phyloP scores from a whole-genome alignment of 805 yeast genomes.

The Saccharomyces mikatae region DNA sequence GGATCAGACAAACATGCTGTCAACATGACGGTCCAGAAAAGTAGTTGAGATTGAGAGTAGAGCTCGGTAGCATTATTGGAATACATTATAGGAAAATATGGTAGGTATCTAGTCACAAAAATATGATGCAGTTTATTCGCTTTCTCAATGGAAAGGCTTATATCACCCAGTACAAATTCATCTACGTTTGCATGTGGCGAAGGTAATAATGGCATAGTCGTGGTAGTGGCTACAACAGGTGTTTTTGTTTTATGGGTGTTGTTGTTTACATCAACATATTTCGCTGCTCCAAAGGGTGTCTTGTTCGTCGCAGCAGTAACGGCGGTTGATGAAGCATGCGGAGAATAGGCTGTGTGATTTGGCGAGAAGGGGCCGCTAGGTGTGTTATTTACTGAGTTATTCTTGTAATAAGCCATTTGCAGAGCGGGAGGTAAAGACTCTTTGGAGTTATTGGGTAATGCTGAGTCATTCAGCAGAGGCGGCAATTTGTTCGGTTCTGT shows the following conservation, averaged over 20 bases:
- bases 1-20: conserved; percentile 84
- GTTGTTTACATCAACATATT: neutral
- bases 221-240: conserved; percentile 24
- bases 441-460: conserved; percentile 32
- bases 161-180: conserved; percentile 73
- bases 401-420: conserved; percentile 36
- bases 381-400: conserved; percentile 13
- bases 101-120: conserved; percentile 60
- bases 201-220: conserved; percentile 23
- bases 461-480: conserved; percentile 36
- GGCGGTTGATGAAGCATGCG: conserved; percentile 1
- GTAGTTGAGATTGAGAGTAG: conserved; percentile 71
- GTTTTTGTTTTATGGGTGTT: conserved; percentile 2
- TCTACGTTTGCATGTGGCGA: conserved; percentile 34
- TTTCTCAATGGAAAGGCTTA: conserved; percentile 52
- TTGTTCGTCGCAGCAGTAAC: neutral
- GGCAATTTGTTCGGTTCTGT: conserved; percentile 15
- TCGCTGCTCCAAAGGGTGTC: neutral
- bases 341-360: conserved; percentile 6
- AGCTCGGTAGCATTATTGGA: conserved; percentile 66
- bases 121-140: conserved; percentile 67
- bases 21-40: conserved; percentile 86
- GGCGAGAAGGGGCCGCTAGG: conserved; percentile 10
- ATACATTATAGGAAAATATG: conserved; percentile 71
- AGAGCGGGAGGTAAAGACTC: conserved; percentile 36